Base-by-base conservation (phyloP, 2,329 filamentous ascomycete genomes). In the Pseudogymnoascus sp. region DNA sequence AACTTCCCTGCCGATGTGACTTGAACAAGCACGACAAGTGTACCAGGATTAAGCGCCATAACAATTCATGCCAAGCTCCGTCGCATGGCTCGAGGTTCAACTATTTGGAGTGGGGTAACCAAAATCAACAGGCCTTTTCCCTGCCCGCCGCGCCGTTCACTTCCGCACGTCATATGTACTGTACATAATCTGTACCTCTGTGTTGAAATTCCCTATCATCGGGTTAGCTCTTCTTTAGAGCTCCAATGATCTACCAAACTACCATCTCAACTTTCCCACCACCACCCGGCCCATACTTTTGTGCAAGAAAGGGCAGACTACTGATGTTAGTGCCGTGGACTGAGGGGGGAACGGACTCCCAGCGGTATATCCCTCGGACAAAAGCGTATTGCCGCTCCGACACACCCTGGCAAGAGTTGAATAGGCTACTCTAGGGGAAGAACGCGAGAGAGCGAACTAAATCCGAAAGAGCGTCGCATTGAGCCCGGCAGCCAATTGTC, bases 81-180 rank as follows among this genome's bases (percentile, higher is more conserved):
- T 54, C 47, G 26, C 47, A 54, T 54, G 47, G 47, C 47, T 54
- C 47, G 47, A 26, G 45, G 47, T 54, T 54, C 47, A 51, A 54
- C 23, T 26, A 54, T 54, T 54, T 16, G 47, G 14, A 31, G 47
- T 54, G 47, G 47, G 47, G 47, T 51, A 51, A 51, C 11, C 11
- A 29, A 21, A 42, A 51, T 51, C 23, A 51, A 29, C 23, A 51
- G 45, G 45, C 45, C 45, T 10, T 51, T 5, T 51, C 45, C 45
- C 45, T 51, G 45, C 45, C 42, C 45, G 23, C 23, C 23, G 23
- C 14, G 23, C 45, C 45, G 45, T 51, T 51, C 45, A 51, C 45
- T 51, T 51, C 45, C 45, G 45, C 45, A 51, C 45, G 45, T 51
- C 45, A 51, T 51, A 51, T n/a, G 45, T 51, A 51, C 45, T 29